Evolutionary conservation across 208 protist genomes (phyloP), one percentile per base, ranked within the genome.

Genomic region (Tritrichomonas musculus): DNA sequence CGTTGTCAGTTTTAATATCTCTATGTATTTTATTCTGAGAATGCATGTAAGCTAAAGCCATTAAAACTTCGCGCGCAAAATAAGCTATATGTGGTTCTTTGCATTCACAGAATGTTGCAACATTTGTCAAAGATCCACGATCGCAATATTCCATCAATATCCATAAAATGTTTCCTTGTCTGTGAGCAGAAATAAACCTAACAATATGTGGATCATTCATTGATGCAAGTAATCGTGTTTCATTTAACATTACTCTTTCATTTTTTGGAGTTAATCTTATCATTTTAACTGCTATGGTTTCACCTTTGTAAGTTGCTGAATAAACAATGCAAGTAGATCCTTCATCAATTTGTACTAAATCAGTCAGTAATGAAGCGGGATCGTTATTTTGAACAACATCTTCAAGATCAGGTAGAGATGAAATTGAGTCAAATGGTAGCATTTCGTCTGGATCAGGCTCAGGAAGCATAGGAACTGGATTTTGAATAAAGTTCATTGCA

Each of bases 1-100:
- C 50, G n/a, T 95, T 95, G 75, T 60, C 47, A 13, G 57, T 82
- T 64, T 94, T 94, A 84, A 95, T 82, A 75, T 95, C 94, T 39
- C 93, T 11, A 73, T 95, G 94, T 36, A 95, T 57, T 36, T 94
- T 77, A n/a, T 55, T 66, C 8, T 73, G 72, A 44, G 4, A 49
- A 36, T 94, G 93, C 93, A 94, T 64, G 93, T 94, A 93, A 9
- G 30, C 44, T 41, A 94, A 49, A 39, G 80, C 93, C 8, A 36
- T 36, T 5, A 94, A 25, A 36, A 92, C 93, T 13, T 66, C 66
- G 27, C 64, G n/a, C 1, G 92, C 60, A 17, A 95, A 50, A 39
- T 50, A 80, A 22, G 80, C 77, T 25, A 94, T 92, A 1, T 93
- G 73, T 0, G 66, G 39, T 53, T 92, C 92, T 82, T 82, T 33